phyloP scores from a whole-genome alignment of 2,329 filamentous ascomycete species.

The Ceratocystiopsis brevicomis region DNA sequence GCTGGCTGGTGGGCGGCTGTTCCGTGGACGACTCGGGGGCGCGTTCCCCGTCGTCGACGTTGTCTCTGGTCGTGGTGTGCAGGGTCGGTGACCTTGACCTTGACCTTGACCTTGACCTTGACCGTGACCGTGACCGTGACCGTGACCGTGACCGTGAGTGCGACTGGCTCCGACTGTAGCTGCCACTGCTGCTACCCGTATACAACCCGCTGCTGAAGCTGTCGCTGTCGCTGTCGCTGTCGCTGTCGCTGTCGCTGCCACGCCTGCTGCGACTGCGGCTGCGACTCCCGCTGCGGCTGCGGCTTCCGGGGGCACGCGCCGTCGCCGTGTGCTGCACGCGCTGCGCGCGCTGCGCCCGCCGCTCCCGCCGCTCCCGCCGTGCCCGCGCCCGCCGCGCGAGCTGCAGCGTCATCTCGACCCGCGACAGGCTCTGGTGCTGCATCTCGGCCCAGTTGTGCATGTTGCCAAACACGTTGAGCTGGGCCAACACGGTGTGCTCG shows the following conservation, averaged over 20 bases:
- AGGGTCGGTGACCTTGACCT: too few relatives aligned
- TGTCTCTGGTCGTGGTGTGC: too few relatives aligned
- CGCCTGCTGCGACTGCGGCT: conserved; percentile 8
- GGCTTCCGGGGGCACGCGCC: neutral
- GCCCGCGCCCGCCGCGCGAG: conserved; percentile 23
- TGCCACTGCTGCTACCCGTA: conserved; percentile 11
- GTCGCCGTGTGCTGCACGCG: too few relatives aligned
- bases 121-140: too few relatives aligned
- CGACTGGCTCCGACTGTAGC: conserved; percentile 7
- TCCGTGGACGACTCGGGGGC: too few relatives aligned
- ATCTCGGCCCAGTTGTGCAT: conserved; percentile 81
- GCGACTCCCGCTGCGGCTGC: neutral
- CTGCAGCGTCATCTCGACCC: conserved; percentile 45
- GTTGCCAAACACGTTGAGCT: conserved; percentile 61
- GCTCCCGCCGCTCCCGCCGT: conserved; percentile 2
- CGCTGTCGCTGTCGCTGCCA: conserved; percentile 9
- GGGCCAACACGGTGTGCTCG: conserved; percentile 40
- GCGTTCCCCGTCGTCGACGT: too few relatives aligned
- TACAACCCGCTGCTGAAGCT: too few relatives aligned
- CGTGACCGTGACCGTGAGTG: too few relatives aligned
- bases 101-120: too few relatives aligned
- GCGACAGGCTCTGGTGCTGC: conserved; percentile 47
- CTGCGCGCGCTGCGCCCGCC: too few relatives aligned
- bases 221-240: conserved; percentile 6
- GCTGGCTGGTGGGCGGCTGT: too few relatives aligned